phyloP scores from a whole-genome alignment of 2,329 filamentous ascomycete genomes.

The Epichloe gansuensis region DNA sequence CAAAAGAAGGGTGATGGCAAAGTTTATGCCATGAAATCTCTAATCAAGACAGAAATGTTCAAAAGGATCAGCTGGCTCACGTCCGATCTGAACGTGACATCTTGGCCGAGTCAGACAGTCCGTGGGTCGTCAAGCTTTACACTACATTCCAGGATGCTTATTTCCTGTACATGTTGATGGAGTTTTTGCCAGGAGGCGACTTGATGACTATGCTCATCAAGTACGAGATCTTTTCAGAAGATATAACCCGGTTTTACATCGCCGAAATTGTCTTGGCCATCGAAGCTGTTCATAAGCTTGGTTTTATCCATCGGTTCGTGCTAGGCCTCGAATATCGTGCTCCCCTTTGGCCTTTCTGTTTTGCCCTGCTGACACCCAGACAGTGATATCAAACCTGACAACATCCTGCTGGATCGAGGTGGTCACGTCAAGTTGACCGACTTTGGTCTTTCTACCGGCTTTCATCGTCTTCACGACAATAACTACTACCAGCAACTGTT shows the following conservation, averaged over 20 bases:
- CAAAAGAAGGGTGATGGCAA: conserved; percentile 94
- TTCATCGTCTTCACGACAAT: conserved; percentile 95
- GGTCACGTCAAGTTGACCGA: conserved; percentile 98
- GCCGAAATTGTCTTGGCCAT: conserved; percentile 97
- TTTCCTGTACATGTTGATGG: conserved; percentile 98
- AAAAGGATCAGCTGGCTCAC: conserved; percentile 95
- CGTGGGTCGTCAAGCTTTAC: conserved; percentile 97
- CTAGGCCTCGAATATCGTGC: neutral
- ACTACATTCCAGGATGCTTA: conserved; percentile 95
- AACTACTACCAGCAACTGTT: conserved; percentile 97
- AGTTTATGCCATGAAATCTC: conserved; percentile 95
- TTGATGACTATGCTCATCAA: conserved; percentile 99
- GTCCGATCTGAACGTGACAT: conserved; percentile 97
- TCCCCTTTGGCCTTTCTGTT: neutral
- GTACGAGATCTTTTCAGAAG: conserved; percentile 98
- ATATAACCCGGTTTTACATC: conserved; percentile 98
- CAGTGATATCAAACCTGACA: conserved; percentile 98
- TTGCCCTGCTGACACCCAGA: neutral
- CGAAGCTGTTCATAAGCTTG: conserved; percentile 93
- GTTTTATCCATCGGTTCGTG: conserved; percentile 90
- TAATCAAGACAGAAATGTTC: conserved; percentile 99
- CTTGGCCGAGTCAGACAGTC: conserved; percentile 95
- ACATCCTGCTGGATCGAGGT: conserved; percentile 87
- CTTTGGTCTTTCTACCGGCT: conserved; percentile 94
- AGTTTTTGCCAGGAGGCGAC: conserved; percentile 95